Percentiles rank a stretch among this genome's conserved stretches.
These are phyloP conservation scores for Fremontodendron californicum DNA, from an alignment of 345 rosid species.

Conservation along the genomic window DNA sequence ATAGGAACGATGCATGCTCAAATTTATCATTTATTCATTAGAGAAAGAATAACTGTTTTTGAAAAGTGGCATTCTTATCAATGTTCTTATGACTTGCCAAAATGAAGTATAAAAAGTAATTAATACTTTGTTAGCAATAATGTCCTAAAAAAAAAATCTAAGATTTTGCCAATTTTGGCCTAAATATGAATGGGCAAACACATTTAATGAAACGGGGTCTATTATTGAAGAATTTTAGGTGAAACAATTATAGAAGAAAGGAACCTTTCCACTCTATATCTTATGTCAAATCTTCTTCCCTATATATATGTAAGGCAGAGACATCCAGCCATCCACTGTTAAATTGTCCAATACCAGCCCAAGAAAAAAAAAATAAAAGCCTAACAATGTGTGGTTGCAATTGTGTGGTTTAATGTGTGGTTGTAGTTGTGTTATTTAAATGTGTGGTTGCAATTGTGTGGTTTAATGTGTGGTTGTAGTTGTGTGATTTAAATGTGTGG, in stretches of 20 bases:
- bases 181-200: background rate
- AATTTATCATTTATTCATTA: background rate
- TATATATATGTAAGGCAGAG: background rate
- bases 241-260: constrained; percentile 8
- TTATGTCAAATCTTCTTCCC: constrained; percentile 3
- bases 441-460: too few relatives aligned
- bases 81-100: background rate
- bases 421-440: too few relatives aligned
- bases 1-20: background rate
- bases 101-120: background rate
- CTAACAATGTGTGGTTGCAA: too few relatives aligned
- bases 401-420: too few relatives aligned
- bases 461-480: too few relatives aligned
- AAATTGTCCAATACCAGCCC: too few relatives aligned
- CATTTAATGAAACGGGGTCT: constrained; percentile 21
- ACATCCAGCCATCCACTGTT: background rate
- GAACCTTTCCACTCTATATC: background rate
- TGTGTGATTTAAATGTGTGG: too few relatives aligned
- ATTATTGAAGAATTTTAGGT: constrained; percentile 16
- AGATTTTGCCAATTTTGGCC: background rate
- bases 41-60: too few relatives aligned
- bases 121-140: background rate
- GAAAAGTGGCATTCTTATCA: background rate
- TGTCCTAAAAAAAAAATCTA: background rate
- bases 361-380: too few relatives aligned